Conservation (phyloP, 208 protist genomes). For the Tritrichomonas foetus region DNA sequence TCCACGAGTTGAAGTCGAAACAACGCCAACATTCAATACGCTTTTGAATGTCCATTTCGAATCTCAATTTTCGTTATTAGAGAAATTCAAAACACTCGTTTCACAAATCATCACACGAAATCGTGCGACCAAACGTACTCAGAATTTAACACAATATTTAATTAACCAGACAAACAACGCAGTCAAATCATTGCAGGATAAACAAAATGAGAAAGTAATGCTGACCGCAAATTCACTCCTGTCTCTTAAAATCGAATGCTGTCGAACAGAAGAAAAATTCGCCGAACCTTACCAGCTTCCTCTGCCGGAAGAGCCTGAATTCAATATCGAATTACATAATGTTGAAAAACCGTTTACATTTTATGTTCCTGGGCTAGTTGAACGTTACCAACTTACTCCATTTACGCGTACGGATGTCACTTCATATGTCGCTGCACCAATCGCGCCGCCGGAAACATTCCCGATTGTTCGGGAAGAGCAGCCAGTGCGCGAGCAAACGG, state of each 20-base stretch:
- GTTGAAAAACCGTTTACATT: background rate
- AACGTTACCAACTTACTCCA: background rate
- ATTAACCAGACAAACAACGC: background rate
- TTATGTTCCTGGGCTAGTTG: conserved; percentile 4
- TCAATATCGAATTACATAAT: background rate
- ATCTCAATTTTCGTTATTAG: background rate
- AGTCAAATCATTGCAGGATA: background rate
- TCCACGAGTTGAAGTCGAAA: background rate
- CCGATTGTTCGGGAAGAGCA: background rate
- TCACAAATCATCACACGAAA: background rate
- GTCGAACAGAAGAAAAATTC: background rate
- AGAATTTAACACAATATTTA: background rate
- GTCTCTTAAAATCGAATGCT: background rate
- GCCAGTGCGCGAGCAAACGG: background rate
- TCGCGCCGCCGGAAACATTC: background rate
- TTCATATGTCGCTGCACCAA: background rate
- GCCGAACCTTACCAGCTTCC: background rate
- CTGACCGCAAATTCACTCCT: background rate
- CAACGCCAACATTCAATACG: background rate
- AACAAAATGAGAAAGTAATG: background rate
- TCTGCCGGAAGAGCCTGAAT: background rate
- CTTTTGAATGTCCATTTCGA: background rate
- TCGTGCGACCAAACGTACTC: background rate
- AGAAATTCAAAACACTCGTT: background rate
- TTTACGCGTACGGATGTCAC: background rate